Conservation (phyloP, 768 basidiomycete genomes). For the Hypholoma fasciculare region DNA sequence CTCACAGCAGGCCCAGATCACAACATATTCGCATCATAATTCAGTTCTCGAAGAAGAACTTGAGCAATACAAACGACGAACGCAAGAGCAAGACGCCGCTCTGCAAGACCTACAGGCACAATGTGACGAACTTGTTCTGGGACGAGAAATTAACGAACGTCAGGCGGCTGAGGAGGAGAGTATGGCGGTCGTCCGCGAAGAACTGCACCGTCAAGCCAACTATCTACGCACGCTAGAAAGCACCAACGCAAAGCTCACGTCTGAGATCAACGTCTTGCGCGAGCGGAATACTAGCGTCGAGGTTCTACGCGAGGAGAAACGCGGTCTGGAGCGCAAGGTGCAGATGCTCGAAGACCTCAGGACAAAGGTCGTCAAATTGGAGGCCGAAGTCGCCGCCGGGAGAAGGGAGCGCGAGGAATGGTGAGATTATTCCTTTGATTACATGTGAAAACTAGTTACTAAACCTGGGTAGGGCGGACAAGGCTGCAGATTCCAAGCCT, state of each 20-base stretch:
- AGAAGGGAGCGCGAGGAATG: slow-evolving; percentile 58
- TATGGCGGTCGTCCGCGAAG: slow-evolving; percentile 65
- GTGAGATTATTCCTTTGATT: slow-evolving; percentile 30
- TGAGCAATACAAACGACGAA: slow-evolving; percentile 36
- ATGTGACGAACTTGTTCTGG: slow-evolving; percentile 42
- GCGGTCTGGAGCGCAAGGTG: slow-evolving; percentile 56
- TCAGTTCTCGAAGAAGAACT: slow-evolving; percentile 50
- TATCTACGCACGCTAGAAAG: slow-evolving; percentile 63
- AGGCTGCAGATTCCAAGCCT: slow-evolving; percentile 26
- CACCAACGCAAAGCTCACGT: slow-evolving; percentile 52
- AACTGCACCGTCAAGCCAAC: slow-evolving; percentile 63
- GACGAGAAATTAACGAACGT: slow-evolving; percentile 27
- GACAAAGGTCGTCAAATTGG: slow-evolving; percentile 53
- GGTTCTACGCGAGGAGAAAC: slow-evolving; percentile 75
- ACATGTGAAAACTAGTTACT: neutral
- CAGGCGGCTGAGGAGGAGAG: slow-evolving; percentile 46
- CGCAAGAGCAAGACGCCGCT: slow-evolving; percentile 39
- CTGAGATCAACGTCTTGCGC: slow-evolving; percentile 54
- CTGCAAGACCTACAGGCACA: slow-evolving; percentile 47
- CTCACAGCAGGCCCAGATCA: slow-evolving; percentile 51
- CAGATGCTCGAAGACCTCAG: slow-evolving; percentile 51
- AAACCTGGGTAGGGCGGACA: slow-evolving; percentile 34
- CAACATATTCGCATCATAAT: slow-evolving; percentile 46
- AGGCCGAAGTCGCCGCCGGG: slow-evolving; percentile 66
- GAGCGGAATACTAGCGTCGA: slow-evolving; percentile 63